Evolutionary conservation across 2,329 filamentous ascomycete species (phyloP).

Genomic region (Sphaerulina vaccinii): DNA sequence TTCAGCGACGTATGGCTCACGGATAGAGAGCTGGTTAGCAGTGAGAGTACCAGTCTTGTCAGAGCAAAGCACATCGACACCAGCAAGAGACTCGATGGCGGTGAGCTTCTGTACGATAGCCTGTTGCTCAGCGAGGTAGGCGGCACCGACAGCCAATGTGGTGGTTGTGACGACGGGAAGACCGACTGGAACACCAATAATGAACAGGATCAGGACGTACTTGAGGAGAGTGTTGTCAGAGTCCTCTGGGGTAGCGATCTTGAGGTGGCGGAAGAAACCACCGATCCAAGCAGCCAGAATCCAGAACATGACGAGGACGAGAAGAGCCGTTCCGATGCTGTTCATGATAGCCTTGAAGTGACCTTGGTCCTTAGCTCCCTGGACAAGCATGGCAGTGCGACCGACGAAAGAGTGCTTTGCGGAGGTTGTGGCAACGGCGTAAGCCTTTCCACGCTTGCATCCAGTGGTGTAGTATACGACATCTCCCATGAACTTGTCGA

Average conservation of each 20-base stretch:
- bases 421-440: constrained; percentile 65
- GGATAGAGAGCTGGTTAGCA: constrained; percentile 72
- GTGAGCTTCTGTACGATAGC: constrained; percentile 78
- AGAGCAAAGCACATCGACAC: constrained; percentile 76
- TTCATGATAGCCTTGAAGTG: constrained; percentile 85
- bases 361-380: constrained; percentile 72
- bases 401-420: constrained; percentile 74
- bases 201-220: constrained; percentile 69
- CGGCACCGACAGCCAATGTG: constrained; percentile 72
- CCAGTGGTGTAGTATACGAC: constrained; percentile 75
- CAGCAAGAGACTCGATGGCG: constrained; percentile 72
- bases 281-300: constrained; percentile 74
- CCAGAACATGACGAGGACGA: constrained; percentile 76
- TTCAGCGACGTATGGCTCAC: constrained; percentile 73
- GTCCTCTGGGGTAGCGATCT: constrained; percentile 58
- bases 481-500: constrained; percentile 77
- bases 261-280: constrained; percentile 71
- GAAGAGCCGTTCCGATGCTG: constrained; percentile 70
- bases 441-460: constrained; percentile 77
- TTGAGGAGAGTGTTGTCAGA: constrained; percentile 64
- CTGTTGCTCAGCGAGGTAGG: constrained; percentile 74
- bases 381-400: constrained; percentile 70
- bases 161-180: constrained; percentile 76
- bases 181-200: constrained; percentile 78
- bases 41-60: constrained; percentile 80